These are phyloP conservation scores for Nigrospora osmanthi DNA, from an alignment of 2,329 filamentous ascomycete genomes.

Conservation along the genomic window DNA sequence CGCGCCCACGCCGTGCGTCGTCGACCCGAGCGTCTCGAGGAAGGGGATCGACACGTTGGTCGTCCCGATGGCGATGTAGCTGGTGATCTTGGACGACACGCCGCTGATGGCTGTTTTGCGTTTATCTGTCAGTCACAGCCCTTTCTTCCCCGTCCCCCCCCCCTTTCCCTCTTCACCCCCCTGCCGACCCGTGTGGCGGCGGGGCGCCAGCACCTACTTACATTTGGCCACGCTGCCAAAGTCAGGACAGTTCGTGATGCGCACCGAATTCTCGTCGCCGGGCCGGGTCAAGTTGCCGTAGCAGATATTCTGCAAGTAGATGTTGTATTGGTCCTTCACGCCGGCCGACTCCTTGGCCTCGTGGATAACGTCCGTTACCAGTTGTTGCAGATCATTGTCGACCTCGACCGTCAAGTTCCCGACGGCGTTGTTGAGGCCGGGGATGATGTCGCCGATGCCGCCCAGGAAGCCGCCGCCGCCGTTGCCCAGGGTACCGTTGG, in stretches of 20 bases:
- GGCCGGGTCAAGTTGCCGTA: neutral
- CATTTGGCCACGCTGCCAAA: neutral
- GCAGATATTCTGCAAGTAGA: slow-evolving; percentile 1
- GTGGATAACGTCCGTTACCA: neutral
- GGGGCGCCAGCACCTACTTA: neutral
- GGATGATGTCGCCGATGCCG: neutral
- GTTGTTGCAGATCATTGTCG: neutral
- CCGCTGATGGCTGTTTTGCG: neutral
- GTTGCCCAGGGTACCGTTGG: neutral
- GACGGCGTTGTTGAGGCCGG: neutral
- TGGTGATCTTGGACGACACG: neutral
- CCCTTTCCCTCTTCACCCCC: neutral
- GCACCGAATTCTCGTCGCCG: neutral
- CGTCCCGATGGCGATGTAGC: neutral
- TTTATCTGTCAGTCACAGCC: neutral
- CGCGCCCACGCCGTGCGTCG: neutral
- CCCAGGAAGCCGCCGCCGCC: neutral
- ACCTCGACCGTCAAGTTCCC: neutral
- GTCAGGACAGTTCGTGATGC: neutral
- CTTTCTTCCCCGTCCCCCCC: neutral
- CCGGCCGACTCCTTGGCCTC: neutral
- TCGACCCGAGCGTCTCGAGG: neutral
- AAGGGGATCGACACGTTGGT: slow-evolving; percentile 2
- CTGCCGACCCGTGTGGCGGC: neutral
- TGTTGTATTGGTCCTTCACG: slow-evolving; percentile 1